phyloP scores from a whole-genome alignment of 176 grass and related monocot genomes.

The Oryza glumipatula region DNA sequence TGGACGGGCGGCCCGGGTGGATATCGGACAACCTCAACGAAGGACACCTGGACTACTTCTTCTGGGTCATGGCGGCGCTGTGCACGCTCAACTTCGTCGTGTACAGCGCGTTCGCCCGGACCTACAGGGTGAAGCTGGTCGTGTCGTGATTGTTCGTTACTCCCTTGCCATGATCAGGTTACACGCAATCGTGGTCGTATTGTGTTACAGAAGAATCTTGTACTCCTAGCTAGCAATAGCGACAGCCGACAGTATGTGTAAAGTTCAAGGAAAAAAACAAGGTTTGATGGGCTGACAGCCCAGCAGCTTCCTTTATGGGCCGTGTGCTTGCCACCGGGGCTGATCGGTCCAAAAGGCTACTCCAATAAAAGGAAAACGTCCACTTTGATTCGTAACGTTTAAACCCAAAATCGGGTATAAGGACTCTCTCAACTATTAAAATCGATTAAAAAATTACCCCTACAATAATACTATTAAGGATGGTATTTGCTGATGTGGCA shows the following conservation, averaged over 20 bases:
- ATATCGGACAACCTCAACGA: constrained; percentile 67
- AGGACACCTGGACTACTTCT: constrained; percentile 74
- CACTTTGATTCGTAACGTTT: too few relatives aligned
- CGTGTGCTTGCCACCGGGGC: neutral
- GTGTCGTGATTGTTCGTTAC: constrained; percentile 26
- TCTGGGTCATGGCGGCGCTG: constrained; percentile 54
- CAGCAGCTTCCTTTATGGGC: neutral
- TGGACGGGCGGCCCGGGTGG: constrained; percentile 49
- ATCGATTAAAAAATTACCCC: too few relatives aligned
- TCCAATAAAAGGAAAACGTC: too few relatives aligned
- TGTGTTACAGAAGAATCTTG: neutral
- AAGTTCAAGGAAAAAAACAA: neutral
- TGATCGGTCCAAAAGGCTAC: too few relatives aligned
- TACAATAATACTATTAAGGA: too few relatives aligned
- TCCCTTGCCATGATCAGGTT: neutral
- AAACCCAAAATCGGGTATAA: too few relatives aligned
- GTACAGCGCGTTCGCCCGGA: constrained; percentile 60
- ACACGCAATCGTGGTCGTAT: neutral
- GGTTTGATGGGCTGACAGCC: neutral
- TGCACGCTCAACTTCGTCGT: constrained; percentile 58
- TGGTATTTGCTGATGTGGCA: too few relatives aligned
- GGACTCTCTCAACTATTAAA: too few relatives aligned
- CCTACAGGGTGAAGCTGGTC: constrained; percentile 77
- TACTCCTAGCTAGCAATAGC: too few relatives aligned
- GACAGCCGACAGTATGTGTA: too few relatives aligned